Evolutionary conservation across 805 yeast species (phyloP).

Genomic region (Hanseniaspora meyeri): DNA sequence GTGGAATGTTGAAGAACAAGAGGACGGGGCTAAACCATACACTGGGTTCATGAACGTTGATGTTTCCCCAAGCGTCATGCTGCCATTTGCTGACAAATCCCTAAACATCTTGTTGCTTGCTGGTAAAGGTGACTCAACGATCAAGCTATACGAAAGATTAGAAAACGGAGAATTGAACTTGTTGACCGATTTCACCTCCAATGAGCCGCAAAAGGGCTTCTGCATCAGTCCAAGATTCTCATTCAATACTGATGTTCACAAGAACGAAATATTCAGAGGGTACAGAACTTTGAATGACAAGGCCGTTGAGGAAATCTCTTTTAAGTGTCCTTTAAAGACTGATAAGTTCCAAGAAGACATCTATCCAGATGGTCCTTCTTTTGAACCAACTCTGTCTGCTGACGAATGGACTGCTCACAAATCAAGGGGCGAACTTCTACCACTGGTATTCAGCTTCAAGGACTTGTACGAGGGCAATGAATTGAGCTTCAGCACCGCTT

Average conservation of each 20-base stretch:
- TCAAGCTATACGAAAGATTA: slow-evolving; percentile 77
- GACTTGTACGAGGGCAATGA: slow-evolving; percentile 66
- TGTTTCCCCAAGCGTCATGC: slow-evolving; percentile 81
- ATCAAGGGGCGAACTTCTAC: slow-evolving; percentile 57
- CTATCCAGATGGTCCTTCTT: slow-evolving; percentile 81
- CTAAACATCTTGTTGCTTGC: slow-evolving; percentile 75
- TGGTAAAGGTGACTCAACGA: slow-evolving; percentile 97
- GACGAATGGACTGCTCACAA: slow-evolving; percentile 50
- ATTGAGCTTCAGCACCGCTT: slow-evolving; percentile 36
- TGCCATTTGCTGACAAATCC: slow-evolving; percentile 79
- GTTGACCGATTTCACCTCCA: slow-evolving; percentile 78
- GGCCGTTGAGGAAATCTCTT: slow-evolving; percentile 79
- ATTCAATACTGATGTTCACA: slow-evolving; percentile 53
- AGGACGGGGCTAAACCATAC: slow-evolving; percentile 53
- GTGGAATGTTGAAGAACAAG: slow-evolving; percentile 73
- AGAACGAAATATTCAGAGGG: slow-evolving; percentile 70
- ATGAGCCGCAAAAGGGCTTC: slow-evolving; percentile 92
- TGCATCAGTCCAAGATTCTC: slow-evolving; percentile 72
- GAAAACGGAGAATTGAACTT: slow-evolving; percentile 72
- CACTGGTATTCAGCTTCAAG: slow-evolving; percentile 63
- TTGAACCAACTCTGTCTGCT: slow-evolving; percentile 63
- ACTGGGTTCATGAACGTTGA: slow-evolving; percentile 83
- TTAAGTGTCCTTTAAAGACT: slow-evolving; percentile 85
- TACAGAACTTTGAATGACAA: slow-evolving; percentile 83
- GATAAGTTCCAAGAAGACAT: slow-evolving; percentile 88